Percentiles rank a stretch among this genome's conserved stretches.
Conservation (phyloP, 805 yeast genomes). For the Cephaloascus fragrans region DNA sequence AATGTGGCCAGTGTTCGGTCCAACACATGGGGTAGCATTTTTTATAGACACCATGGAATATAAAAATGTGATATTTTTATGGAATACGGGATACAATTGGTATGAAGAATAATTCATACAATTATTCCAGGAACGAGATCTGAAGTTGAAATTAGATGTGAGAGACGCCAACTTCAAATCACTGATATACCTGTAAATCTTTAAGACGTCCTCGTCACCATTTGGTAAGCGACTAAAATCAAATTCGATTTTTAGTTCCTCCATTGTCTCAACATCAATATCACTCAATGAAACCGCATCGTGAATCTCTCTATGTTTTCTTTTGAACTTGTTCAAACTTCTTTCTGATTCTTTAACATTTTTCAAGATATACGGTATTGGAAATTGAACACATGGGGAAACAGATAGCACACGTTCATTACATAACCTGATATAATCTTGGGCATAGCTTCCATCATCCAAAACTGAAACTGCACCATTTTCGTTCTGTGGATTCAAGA, state of each 20-base stretch:
- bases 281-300: neutral
- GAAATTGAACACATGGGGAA: constrained; percentile 77
- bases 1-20: constrained; percentile 77
- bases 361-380: constrained; percentile 53
- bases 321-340: constrained; percentile 15
- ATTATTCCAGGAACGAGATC: constrained; percentile 32
- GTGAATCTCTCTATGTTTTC: constrained; percentile 4
- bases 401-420: constrained; percentile 55
- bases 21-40: constrained; percentile 85
- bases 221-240: constrained; percentile 24
- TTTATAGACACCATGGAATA: constrained; percentile 77
- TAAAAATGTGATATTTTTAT: constrained; percentile 70
- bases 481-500: neutral
- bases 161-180: constrained; percentile 14
- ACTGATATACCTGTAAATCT: constrained; percentile 23
- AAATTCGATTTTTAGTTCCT: neutral
- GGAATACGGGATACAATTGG: constrained; percentile 37
- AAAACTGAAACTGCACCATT: constrained; percentile 5
- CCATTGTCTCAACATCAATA: neutral
- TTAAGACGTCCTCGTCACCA: constrained; percentile 19
- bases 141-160: constrained; percentile 20
- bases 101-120: constrained; percentile 24
- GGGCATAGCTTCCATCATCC: constrained; percentile 5
- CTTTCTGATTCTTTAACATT: constrained; percentile 46
- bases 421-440: constrained; percentile 25